Evolutionary conservation across 495 filamentous ascomycete genomes (phyloP), one percentile per base, ranked within the genome.

Genomic region (Pyrenopolyporus hunteri): DNA sequence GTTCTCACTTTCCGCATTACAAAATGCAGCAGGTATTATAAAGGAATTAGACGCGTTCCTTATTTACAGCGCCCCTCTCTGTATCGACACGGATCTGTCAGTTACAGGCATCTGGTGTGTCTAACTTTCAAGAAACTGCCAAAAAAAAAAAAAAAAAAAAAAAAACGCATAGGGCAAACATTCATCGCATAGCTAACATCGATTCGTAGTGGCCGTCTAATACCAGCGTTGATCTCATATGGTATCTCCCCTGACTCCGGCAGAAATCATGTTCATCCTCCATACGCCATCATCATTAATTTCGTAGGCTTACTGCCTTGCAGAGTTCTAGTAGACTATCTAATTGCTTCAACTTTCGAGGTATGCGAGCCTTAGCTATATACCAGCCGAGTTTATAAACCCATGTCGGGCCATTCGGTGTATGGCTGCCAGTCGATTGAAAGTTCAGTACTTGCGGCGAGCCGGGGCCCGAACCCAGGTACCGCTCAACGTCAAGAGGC

Each of bases 221-320:
- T 26, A 33, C 29, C 46, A 44, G 39, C 32, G 37, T 3, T 17
- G 22, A 49, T 51, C 31, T 25, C 23, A 46, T 33, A 23, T 57
- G 59, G 59, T 51, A 63, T 57, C 46, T 63, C 20, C 20, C 29
- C 11, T 39, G 14, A 63, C 53, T 63, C 40, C 20, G 9, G 20
- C 33, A 57, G 1, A 47, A 55, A 61, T 28, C 9, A 57, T 45
- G 4, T 13, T 32, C 28, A 11, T 37, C 43, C 20, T 20, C 40
- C 28, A 25, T 25, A 57, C 59, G 47, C 36, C 39, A 9, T 33
- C 22, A 6, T 57, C 59, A 52, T 63, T 51, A 39, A 46, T 17
- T 40, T 57, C 52, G 20, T 57, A 40, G 35, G 6, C n/a, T 36
- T 47, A 47, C 46, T 46, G 46, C 26, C 25, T 42, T 52, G 14